Evolutionary conservation across 805 yeast genomes (phyloP).

Genomic region (Saturnispora mendoncae): DNA sequence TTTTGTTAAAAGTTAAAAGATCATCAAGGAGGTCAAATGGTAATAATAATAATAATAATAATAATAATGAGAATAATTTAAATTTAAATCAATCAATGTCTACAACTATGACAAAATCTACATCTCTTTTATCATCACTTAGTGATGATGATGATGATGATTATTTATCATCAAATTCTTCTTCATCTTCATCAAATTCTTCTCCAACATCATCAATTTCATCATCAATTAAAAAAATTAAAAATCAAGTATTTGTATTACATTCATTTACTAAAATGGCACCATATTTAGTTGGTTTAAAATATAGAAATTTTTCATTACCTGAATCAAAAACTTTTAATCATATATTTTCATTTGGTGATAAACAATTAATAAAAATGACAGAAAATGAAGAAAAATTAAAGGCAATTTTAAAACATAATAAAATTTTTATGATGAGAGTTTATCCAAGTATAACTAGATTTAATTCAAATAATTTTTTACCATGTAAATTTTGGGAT

Average conservation of each 20-base stretch:
- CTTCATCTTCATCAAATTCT: conserved; percentile 18
- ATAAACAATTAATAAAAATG: conserved; percentile 56
- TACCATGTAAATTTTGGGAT: conserved; percentile 73
- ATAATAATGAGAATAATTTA: conserved; percentile 1
- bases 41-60: conserved; percentile 11
- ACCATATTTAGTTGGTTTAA: conserved; percentile 64
- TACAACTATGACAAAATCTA: neutral
- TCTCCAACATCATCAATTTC: conserved; percentile 16
- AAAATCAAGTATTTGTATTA: conserved; percentile 19
- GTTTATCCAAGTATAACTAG: conserved; percentile 80
- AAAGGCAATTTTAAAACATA: conserved; percentile 63
- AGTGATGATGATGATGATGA: too few species aligned
- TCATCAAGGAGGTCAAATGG: conserved; percentile 19
- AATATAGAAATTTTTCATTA: conserved; percentile 71
- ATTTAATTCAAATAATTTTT: conserved; percentile 70
- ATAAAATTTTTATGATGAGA: conserved; percentile 65
- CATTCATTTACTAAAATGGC: conserved; percentile 52
- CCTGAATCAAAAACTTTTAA: conserved; percentile 76
- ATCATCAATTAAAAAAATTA: conserved; percentile 19
- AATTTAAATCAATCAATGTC: conserved; percentile 20
- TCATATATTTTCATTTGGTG: conserved; percentile 84
- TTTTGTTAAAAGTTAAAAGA: conserved; percentile 73
- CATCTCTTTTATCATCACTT: neutral
- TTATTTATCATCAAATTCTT: too few species aligned
- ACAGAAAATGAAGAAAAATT: conserved; percentile 49